Evolutionary conservation across 352 stramenopile species (phyloP).

Genomic region (Pythium monospermum): DNA sequence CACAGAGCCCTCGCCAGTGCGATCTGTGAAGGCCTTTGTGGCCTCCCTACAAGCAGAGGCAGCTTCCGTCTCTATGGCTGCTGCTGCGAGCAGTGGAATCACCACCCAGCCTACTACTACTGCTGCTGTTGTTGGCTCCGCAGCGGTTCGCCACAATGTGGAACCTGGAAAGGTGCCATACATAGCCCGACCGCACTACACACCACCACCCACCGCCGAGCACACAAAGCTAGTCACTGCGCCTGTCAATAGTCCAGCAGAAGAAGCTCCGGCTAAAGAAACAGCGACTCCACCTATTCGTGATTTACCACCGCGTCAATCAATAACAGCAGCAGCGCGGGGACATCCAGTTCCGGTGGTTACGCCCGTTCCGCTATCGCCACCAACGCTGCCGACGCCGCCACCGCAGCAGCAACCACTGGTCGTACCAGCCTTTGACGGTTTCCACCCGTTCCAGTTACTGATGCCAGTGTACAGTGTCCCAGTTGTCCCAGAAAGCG

Average conservation of each 20-base stretch:
- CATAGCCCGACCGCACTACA: too few relatives aligned
- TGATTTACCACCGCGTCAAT: too few relatives aligned
- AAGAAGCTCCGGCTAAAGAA: too few relatives aligned
- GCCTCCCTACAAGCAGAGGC: conserved; percentile 7
- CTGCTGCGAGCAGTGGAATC: not conserved
- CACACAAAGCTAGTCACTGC: too few relatives aligned
- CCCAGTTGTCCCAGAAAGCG: conserved; percentile 38
- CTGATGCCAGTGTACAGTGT: conserved; percentile 42
- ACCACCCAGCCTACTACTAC: not conserved
- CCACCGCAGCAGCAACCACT: not conserved
- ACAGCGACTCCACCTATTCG: too few relatives aligned
- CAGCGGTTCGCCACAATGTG: not conserved
- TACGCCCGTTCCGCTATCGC: not conserved
- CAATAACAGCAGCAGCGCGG: too few relatives aligned
- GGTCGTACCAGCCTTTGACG: not conserved
- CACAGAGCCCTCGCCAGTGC: conserved; percentile 6
- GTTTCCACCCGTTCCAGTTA: conserved; percentile 46
- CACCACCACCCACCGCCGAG: too few relatives aligned
- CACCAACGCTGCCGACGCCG: not conserved
- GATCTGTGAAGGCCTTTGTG: conserved; percentile 19
- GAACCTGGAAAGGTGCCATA: too few relatives aligned
- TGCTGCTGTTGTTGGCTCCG: not conserved
- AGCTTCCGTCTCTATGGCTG: not conserved
- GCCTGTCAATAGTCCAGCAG: too few relatives aligned
- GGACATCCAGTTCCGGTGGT: not conserved